A percentile compares a stretch with the other conserved stretches of the same genome.
These are phyloP conservation scores for Rubia yunnanensis DNA, from an alignment of 257 asterid genomes.

Conservation along the genomic window DNA sequence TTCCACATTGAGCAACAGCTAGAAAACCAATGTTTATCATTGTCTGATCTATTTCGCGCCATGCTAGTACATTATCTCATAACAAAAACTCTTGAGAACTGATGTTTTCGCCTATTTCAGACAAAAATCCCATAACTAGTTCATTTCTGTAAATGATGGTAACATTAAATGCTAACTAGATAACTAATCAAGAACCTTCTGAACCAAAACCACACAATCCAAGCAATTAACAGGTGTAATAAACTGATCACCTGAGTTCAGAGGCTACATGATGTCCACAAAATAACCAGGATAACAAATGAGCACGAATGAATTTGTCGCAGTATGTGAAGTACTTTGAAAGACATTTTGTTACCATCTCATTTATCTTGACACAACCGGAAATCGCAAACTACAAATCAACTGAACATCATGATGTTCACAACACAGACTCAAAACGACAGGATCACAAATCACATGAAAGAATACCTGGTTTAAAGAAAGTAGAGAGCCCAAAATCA, in stretches of 20 bases:
- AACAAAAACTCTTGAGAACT: not conserved
- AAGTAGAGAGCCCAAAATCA: slow-evolving; percentile 79
- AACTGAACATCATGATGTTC: no score
- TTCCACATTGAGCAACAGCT: not conserved
- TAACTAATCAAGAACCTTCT: no score
- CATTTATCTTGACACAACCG: not conserved
- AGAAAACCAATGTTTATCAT: not conserved
- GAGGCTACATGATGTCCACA: no score
- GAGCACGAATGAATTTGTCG: no score
- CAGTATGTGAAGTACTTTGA: no score
- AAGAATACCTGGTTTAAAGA: slow-evolving; percentile 71
- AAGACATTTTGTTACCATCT: no score
- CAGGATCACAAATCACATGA: not conserved
- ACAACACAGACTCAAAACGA: not conserved
- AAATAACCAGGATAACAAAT: no score
- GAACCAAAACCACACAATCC: not conserved
- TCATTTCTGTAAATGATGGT: not conserved
- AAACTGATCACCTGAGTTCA: no score
- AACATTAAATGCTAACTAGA: no score
- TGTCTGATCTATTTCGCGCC: not conserved
- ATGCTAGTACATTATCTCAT: not conserved
- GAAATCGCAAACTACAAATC: not conserved
- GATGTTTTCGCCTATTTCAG: not conserved
- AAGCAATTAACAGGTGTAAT: no score
- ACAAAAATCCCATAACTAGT: not conserved